Conservation (phyloP, 78 protist species). For the Diacronema lutheri region DNA sequence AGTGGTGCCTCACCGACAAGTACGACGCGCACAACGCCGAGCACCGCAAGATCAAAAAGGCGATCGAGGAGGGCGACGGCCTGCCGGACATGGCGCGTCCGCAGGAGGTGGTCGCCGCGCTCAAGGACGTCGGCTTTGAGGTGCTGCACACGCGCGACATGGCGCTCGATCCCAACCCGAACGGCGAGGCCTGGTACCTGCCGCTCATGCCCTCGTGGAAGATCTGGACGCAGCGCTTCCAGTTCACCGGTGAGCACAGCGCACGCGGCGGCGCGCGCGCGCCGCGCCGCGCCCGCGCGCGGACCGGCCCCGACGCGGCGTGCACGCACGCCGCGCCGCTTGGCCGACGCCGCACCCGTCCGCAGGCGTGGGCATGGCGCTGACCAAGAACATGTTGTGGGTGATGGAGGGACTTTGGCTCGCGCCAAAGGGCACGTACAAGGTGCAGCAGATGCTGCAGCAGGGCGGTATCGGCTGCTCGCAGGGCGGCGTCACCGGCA, state of each 20-base stretch:
- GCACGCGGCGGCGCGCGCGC: not conserved
- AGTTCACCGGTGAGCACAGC: not conserved
- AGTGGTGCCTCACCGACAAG: slow-evolving; percentile 19
- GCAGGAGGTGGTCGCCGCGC: not conserved
- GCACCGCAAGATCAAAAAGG: not conserved
- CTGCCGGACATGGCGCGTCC: not conserved
- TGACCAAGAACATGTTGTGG: not conserved
- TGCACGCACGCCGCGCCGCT: not conserved
- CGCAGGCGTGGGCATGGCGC: not conserved
- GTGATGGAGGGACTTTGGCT: not conserved
- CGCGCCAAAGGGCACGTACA: slow-evolving; percentile 4
- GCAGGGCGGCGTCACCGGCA: not conserved
- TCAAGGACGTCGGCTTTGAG: not conserved
- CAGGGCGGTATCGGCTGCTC: not conserved
- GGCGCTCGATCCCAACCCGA: slow-evolving; percentile 11
- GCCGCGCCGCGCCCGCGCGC: not conserved
- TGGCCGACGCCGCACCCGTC: not conserved
- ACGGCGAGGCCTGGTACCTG: slow-evolving; percentile 3
- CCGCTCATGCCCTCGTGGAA: not conserved
- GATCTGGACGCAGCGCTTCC: not conserved
- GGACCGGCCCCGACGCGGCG: not conserved
- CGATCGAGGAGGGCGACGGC: slow-evolving; percentile 18
- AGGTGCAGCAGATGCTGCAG: slow-evolving; percentile 11
- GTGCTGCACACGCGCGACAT: not conserved
- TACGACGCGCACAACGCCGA: not conserved